phyloP scores from a whole-genome alignment of 106 monocot genomes.

The Apostasia shenzhenica region DNA sequence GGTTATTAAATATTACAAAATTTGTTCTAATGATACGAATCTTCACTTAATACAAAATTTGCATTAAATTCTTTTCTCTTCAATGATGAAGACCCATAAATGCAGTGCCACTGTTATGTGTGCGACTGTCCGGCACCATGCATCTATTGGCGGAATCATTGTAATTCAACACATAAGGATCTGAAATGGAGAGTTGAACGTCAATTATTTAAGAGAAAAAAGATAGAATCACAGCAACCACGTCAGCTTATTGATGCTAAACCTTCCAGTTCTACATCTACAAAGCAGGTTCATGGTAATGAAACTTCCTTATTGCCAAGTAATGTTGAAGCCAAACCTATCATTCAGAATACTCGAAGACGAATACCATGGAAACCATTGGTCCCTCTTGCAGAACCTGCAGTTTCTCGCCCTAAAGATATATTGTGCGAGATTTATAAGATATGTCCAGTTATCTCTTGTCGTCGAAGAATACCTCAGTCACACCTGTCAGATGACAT shows the following conservation, averaged over 20 bases:
- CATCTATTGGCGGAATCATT: conserved; percentile 66
- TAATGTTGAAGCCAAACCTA: not conserved
- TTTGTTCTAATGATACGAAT: too few relatives aligned
- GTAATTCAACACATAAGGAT: conserved; percentile 71
- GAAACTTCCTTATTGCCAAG: not conserved
- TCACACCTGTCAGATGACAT: not conserved
- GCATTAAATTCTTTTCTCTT: not conserved
- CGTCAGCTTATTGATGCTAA: not conserved
- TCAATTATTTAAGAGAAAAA: conserved; percentile 23
- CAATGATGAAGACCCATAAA: not conserved
- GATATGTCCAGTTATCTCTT: conserved; percentile 11
- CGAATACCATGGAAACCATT: not conserved
- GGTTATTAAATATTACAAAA: too few relatives aligned
- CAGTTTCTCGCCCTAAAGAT: not conserved
- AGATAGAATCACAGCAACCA: not conserved
- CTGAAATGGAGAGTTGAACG: conserved; percentile 44
- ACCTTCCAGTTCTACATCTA: too few relatives aligned
- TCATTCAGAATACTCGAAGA: not conserved
- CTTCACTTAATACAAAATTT: too few relatives aligned
- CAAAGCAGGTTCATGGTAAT: not conserved
- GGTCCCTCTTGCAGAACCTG: not conserved
- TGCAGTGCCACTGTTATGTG: conserved; percentile 97
- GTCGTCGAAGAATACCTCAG: conserved; percentile 5
- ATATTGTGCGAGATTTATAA: conserved; percentile 5
- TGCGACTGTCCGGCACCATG: conserved; percentile 84